Conservation (phyloP, 176 grass and related monocot species). For the Triticum urartu region DNA sequence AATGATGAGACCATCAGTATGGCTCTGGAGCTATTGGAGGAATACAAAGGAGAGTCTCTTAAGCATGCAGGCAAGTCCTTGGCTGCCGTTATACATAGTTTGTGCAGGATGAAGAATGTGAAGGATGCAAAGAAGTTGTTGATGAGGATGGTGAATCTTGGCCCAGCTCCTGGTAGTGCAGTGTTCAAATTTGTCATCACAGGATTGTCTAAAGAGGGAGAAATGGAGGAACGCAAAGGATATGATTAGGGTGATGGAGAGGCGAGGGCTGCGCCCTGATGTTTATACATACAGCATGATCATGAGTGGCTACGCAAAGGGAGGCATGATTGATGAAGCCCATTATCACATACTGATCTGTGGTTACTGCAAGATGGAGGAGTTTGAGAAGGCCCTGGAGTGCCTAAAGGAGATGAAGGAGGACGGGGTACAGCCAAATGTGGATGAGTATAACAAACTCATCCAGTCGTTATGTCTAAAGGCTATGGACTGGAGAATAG, state of each 20-base stretch:
- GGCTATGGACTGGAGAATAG: slow-evolving; percentile 74
- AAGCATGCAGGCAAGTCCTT: slow-evolving; percentile 71
- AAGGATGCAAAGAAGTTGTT: slow-evolving; percentile 66
- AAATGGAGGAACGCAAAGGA: slow-evolving; percentile 68
- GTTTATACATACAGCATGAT: slow-evolving; percentile 86
- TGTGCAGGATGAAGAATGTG: slow-evolving; percentile 61
- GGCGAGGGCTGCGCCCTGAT: slow-evolving; percentile 66
- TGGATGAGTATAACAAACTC: slow-evolving; percentile 87
- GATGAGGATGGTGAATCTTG: slow-evolving; percentile 70
- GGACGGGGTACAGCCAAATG: slow-evolving; percentile 78
- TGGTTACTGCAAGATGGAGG: slow-evolving; percentile 90
- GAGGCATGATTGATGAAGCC: slow-evolving; percentile 80
- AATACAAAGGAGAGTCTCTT: slow-evolving; percentile 59
- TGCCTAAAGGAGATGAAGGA: slow-evolving; percentile 90
- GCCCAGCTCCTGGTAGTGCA: slow-evolving; percentile 63
- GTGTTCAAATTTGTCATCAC: slow-evolving; percentile 90
- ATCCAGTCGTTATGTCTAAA: slow-evolving; percentile 92
- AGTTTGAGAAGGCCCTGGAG: slow-evolving; percentile 83
- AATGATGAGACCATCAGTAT: slow-evolving; percentile 62
- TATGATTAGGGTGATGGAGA: slow-evolving; percentile 69
- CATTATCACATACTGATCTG: slow-evolving; percentile 88
- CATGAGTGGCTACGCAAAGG: slow-evolving; percentile 80
- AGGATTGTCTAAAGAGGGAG: slow-evolving; percentile 63
- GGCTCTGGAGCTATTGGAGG: slow-evolving; percentile 62
- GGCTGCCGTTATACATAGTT: slow-evolving; percentile 63